Base-by-base conservation (phyloP, 805 yeast species). In the Kregervanrija fluxuum region DNA sequence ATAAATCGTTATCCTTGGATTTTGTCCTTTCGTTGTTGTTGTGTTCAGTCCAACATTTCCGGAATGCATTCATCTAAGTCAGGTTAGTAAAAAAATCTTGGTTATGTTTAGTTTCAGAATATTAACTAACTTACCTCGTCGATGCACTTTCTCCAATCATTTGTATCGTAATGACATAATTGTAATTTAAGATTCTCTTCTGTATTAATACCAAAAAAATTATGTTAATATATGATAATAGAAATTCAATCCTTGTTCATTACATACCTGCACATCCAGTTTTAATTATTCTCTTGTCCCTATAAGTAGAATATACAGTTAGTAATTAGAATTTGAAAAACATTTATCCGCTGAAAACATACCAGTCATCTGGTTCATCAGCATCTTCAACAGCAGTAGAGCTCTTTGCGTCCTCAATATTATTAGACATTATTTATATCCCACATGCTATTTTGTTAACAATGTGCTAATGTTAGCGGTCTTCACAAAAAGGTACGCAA, bases 131-230 rank as follows among this genome's bases (percentile, higher is more conserved):
- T 47, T 54, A 81, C 83, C 58, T 85, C 93, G 14, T 66, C 64
- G 2, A 77, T 59, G 51, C 95, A 85, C 54, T 78, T 64, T 43
- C 95, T 65, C 95, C 95, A 86, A 57, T 86, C 95, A 30, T 78
- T 78, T 1, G 81, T 82, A 47, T 85, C 95, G 3, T 88, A 89
- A 57, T 83, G 89, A 53, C 95, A 86, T 32, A 85, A 62, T 42
- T 82, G 86, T 31, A 86, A 65, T 12, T 77, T 77, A 56, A 80
- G 62, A 54, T 86, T 86, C 56, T 86, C 90, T 30, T 74, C 83
- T 67, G 6, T 22, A 14, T 5, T 5, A 17, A 17, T 17, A 17
- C 3, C 3, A 28, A 22, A 33, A 31, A 11, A 5, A 5, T 3
- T 30, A 10, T 13, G 50, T 46, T 44, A 49, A 53, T 33, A 44